Conservation (phyloP, 108 stramenopile species). For the Nannochloropsis granulata region DNA sequence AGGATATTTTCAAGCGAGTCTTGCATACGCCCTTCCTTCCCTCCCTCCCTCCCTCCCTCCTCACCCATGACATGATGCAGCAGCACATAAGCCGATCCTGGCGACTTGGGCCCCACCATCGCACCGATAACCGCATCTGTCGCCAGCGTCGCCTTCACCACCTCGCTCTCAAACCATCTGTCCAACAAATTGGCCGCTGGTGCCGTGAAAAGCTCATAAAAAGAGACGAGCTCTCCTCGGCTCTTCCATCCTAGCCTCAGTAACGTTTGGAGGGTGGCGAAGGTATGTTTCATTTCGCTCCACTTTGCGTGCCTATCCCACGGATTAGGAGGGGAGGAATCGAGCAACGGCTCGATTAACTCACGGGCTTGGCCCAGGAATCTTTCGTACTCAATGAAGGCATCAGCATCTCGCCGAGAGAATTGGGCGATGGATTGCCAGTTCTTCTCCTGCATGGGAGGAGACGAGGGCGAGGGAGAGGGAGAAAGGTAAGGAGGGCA, state of each 20-base stretch:
- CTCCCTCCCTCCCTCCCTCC: constrained; percentile 6
- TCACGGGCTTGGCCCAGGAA: constrained; percentile 1
- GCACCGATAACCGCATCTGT: constrained; percentile 39
- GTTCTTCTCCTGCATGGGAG: neutral
- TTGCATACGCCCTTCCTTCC: neutral
- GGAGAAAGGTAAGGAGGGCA: no score
- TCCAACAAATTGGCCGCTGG: constrained; percentile 28
- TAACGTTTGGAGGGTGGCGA: neutral
- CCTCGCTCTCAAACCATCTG: constrained; percentile 32
- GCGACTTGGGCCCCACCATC: neutral
- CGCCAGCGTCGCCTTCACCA: constrained; percentile 37
- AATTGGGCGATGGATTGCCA: constrained; percentile 22
- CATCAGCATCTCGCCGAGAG: constrained; percentile 13
- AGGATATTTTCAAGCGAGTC: no score
- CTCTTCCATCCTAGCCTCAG: neutral
- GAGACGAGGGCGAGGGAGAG: neutral
- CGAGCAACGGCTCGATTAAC: constrained; percentile 13
- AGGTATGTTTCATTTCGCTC: neutral
- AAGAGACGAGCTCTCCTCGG: neutral
- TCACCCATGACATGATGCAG: constrained; percentile 40
- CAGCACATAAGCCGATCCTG: constrained; percentile 37
- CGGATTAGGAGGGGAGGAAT: constrained; percentile 6
- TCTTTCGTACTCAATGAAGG: constrained; percentile 14
- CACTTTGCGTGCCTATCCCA: neutral
- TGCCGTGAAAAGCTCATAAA: constrained; percentile 24